Base-by-base conservation (phyloP, 345 rosid genomes). In the Melaleuca alternifolia region DNA sequence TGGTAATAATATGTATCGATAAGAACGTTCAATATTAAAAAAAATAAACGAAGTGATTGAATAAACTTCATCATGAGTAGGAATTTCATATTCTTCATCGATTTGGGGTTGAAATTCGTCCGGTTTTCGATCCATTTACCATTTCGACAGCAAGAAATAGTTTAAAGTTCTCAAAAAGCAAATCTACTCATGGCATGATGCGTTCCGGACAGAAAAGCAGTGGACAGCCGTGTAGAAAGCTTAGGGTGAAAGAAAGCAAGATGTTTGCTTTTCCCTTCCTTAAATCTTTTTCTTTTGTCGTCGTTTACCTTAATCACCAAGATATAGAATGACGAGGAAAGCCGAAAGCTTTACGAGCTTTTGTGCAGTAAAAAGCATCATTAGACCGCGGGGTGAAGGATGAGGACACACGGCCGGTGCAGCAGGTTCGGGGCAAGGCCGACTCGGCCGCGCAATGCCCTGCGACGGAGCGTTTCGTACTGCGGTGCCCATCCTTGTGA, bases 61-160 rank as follows among this genome's bases (percentile, higher is more conserved):
- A 28, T 61, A 28, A 61, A 0, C 4, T 61, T 61, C 33, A 28
- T 61, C 18, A n/a, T n/a, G 12, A 61, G 37, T 7, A 6, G 16
- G 33, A 59, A 59, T 33, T 59, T 62, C 12, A 65, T 33, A 16
- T 65, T 33, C 24, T 16, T 4, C 6, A 18, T 16, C 4, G 23
- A 33, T 71, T 71, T 71, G 6, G 12, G 0, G 11, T 9, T 33
- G 9, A 71, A 41, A 33, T 71, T 9, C 11, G 33, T 37, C 24
- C 48, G 9, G 33, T 71, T 71, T 8, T 62, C 6, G 0, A 30
- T 65, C 44, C 4, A 65, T 65, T 15, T 30, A 30, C 20, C 41
- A 16, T 65, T 30, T 16, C 6, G 6, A 30, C 16, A 7, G 0
- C 30, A 30, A 30, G 4, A 65, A 7, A 0, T 65, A 8, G 46